These are phyloP conservation scores for Arabidopsis arenosa DNA, from an alignment of 345 rosid genomes.

Conservation along the genomic window DNA sequence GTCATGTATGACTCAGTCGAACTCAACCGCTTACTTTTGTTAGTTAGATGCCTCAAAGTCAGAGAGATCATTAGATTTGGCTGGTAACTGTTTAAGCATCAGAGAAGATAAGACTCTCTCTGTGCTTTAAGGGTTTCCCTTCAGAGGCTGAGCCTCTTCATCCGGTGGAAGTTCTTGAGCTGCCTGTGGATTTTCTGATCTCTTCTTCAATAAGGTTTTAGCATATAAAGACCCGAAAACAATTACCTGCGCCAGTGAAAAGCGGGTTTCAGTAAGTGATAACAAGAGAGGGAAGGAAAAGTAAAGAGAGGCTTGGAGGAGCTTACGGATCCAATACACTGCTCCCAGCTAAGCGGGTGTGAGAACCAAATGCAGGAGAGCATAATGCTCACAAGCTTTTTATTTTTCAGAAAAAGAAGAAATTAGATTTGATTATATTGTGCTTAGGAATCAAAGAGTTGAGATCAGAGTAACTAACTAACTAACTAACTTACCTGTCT, in stretches of 20 bases:
- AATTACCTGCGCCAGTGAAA: slow-evolving; percentile 51
- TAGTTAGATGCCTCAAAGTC: slow-evolving; percentile 16
- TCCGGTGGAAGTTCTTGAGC: slow-evolving; percentile 46
- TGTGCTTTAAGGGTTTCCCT: slow-evolving; percentile 44
- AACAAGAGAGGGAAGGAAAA: not conserved
- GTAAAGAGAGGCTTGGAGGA: not conserved
- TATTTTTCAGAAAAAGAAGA: slow-evolving; percentile 27
- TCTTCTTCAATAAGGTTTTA: slow-evolving; percentile 58
- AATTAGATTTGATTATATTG: not conserved
- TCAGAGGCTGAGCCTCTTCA: slow-evolving; percentile 52
- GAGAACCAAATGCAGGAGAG: slow-evolving; percentile 89
- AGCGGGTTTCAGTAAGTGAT: not conserved
- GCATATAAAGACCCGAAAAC: slow-evolving; percentile 80
- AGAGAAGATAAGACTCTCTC: not conserved
- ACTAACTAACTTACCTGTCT: slow-evolving; percentile 77
- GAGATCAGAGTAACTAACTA: slow-evolving; percentile 45
- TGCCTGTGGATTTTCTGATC: slow-evolving; percentile 47
- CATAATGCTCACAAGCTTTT: slow-evolving; percentile 85
- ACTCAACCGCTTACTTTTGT: slow-evolving; percentile 26
- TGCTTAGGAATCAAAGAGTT: not conserved
- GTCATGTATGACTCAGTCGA: not conserved
- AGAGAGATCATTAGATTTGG: not conserved
- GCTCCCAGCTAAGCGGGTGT: slow-evolving; percentile 94
- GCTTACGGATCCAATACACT: slow-evolving; percentile 85
- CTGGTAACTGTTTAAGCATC: slow-evolving; percentile 2